Conservation (phyloP, 78 protist species). For the Monocercomonoides exilis region DNA sequence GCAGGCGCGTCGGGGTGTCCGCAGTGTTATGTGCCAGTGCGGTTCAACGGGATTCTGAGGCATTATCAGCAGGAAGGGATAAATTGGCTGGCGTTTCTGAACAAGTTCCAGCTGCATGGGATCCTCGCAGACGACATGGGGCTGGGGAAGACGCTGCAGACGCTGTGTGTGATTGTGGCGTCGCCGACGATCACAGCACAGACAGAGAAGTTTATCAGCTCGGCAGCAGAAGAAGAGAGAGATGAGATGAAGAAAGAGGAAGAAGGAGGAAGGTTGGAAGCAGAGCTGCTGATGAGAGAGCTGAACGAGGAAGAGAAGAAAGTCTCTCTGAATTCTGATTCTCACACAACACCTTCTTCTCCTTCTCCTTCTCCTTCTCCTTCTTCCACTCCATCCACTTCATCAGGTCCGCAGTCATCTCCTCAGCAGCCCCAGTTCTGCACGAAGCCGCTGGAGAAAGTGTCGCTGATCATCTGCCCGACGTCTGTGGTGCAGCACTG, state of each 20-base stretch:
- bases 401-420: too few species aligned
- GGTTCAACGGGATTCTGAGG: conserved; percentile 54
- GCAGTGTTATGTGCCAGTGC: conserved; percentile 26
- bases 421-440: neutral
- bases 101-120: conserved; percentile 19
- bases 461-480: conserved; percentile 37
- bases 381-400: too few species aligned
- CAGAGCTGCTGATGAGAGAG: too few species aligned
- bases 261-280: too few species aligned
- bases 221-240: too few species aligned
- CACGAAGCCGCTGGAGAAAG: neutral
- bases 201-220: too few species aligned
- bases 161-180: conserved; percentile 62
- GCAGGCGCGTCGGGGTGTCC: neutral
- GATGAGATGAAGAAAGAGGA: too few species aligned
- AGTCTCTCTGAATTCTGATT: too few species aligned
- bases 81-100: conserved; percentile 73
- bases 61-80: conserved; percentile 85
- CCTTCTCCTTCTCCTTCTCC: too few species aligned
- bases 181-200: neutral
- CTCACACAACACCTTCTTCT: too few species aligned
- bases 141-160: conserved; percentile 90
- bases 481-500: conserved; percentile 25
- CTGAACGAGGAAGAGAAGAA: neutral
- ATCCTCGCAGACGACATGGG: conserved; percentile 92